Evolutionary conservation across 176 grass and related monocot species (phyloP).

Genomic region (Secale cereale): DNA sequence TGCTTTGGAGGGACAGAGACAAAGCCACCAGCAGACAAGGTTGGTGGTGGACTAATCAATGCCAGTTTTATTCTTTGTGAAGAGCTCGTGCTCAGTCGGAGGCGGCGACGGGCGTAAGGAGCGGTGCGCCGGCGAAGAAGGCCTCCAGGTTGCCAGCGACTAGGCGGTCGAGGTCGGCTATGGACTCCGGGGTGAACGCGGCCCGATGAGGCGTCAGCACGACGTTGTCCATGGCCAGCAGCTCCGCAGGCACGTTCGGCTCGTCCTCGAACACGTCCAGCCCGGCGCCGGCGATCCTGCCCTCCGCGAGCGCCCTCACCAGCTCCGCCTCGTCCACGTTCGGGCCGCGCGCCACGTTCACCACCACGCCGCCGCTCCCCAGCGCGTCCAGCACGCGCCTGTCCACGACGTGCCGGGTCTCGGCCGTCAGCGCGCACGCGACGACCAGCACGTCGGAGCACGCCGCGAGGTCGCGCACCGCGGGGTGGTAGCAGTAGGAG

Average conservation of each 20-base stretch:
- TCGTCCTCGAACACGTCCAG: slow-evolving; percentile 50
- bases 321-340: slow-evolving; percentile 43
- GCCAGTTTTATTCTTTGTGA: not conserved
- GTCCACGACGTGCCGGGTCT: slow-evolving; percentile 44
- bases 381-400: slow-evolving; percentile 29
- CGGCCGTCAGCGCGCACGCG: slow-evolving; percentile 31
- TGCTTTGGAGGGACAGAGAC: not conserved
- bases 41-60: not conserved
- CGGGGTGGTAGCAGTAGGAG: slow-evolving; percentile 24
- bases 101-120: not conserved
- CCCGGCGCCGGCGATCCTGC: slow-evolving; percentile 32
- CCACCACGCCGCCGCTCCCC: slow-evolving; percentile 29
- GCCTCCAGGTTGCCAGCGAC: slow-evolving; percentile 25
- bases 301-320: slow-evolving; percentile 20
- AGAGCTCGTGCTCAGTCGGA: not conserved
- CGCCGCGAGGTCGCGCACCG: slow-evolving; percentile 6
- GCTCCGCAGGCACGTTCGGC: slow-evolving; percentile 17
- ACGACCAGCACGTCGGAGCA: slow-evolving; percentile 31
- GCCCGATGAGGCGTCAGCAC: slow-evolving; percentile 33
- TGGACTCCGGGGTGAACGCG: slow-evolving; percentile 25
- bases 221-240: slow-evolving; percentile 44
- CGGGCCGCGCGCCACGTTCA: slow-evolving; percentile 44
- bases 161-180: not conserved
- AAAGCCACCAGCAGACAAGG: not conserved
- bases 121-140: slow-evolving; percentile 33